Evolutionary conservation across 148 eudicot species (phyloP).

Genomic region (Camellia japonica): DNA sequence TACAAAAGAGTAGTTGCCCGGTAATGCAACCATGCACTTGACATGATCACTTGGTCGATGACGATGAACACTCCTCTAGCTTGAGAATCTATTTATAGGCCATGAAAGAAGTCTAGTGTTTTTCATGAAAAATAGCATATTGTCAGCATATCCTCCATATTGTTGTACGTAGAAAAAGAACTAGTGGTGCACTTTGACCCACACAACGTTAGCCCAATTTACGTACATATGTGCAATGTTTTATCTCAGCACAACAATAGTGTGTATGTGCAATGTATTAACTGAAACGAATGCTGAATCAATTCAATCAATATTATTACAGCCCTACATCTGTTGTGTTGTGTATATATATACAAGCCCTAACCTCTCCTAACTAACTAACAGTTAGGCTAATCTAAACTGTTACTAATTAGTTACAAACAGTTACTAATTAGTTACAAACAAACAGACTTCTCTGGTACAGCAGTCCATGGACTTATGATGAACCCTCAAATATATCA

Average conservation of each 20-base stretch:
- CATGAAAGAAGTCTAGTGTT: not conserved
- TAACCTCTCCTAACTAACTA: too few species aligned
- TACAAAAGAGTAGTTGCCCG: conserved; percentile 23
- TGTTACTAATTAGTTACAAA: too few species aligned
- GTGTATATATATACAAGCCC: too few species aligned
- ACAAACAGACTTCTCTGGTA: too few species aligned
- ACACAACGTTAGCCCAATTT: not conserved
- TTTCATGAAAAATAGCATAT: conserved; percentile 5
- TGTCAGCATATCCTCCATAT: not conserved
- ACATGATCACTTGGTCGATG: not conserved
- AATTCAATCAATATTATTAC: too few species aligned
- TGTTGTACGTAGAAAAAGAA: not conserved
- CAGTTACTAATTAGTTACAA: too few species aligned
- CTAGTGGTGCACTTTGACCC: not conserved
- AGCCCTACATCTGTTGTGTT: too few species aligned
- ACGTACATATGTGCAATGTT: not conserved
- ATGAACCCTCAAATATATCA: too few species aligned
- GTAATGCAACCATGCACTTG: conserved; percentile 16
- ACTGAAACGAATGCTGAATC: too few species aligned
- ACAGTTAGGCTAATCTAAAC: too few species aligned
- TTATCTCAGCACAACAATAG: not conserved
- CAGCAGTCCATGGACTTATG: too few species aligned
- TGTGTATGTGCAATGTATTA: not conserved
- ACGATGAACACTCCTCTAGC: not conserved
- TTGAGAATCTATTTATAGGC: conserved; percentile 5